phyloP scores from a whole-genome alignment of 2,329 filamentous ascomycete species.

The Colletotrichum karsti region DNA sequence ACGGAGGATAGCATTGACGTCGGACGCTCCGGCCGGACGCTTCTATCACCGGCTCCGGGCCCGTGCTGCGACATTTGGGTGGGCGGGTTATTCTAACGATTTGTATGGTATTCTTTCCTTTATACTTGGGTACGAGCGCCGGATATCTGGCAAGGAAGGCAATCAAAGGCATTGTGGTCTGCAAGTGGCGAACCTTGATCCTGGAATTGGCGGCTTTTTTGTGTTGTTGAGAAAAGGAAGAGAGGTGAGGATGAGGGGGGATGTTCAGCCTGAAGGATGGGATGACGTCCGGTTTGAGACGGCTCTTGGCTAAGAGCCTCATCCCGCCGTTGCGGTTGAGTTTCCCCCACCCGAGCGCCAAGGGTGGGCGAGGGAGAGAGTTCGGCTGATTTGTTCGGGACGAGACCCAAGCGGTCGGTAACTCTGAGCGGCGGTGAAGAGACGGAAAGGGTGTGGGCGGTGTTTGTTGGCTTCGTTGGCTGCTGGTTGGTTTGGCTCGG shows the following conservation, averaged over 20 bases:
- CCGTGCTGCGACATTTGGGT: constrained; percentile 23
- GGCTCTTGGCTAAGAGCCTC: background rate
- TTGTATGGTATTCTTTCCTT: constrained; percentile 20
- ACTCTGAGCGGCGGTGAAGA: background rate
- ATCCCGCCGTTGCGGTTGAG: background rate
- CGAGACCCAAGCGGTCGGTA: constrained; percentile 11
- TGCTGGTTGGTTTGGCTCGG: background rate
- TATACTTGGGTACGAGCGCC: background rate
- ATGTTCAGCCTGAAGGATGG: constrained; percentile 2
- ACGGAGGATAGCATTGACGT: constrained; percentile 29
- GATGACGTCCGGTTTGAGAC: constrained; percentile 5
- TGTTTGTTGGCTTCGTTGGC: background rate
- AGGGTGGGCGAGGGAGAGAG: background rate
- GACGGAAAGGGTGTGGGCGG: background rate
- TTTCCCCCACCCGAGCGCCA: constrained; percentile 1
- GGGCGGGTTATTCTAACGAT: constrained; percentile 22
- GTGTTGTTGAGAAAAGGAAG: background rate
- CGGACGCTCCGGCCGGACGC: constrained; percentile 22
- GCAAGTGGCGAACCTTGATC: background rate
- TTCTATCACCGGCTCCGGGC: constrained; percentile 20
- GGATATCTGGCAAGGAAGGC: constrained; percentile 3
- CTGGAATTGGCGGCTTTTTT: background rate
- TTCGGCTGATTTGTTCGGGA: background rate
- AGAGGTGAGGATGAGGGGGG: background rate
- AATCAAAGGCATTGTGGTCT: constrained; percentile 24